Conservation (phyloP, 202 grass and related monocot species). For the Hordeum pubiflorum region DNA sequence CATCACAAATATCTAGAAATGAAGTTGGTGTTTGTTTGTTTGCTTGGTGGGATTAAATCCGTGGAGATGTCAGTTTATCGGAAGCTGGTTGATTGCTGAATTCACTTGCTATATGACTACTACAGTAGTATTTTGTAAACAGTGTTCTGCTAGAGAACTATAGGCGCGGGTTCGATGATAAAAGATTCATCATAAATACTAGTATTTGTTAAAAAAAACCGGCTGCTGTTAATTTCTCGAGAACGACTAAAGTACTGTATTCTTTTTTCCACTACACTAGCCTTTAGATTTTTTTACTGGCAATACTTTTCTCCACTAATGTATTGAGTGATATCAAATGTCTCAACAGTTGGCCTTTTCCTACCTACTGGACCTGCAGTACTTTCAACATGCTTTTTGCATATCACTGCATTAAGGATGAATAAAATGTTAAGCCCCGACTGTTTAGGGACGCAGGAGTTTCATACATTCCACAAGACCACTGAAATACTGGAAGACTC, state of each 20-base stretch:
- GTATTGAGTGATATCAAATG: slow-evolving; percentile 38
- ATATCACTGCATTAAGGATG: slow-evolving; percentile 67
- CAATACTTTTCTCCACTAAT: slow-evolving; percentile 37
- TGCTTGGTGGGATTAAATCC: not conserved
- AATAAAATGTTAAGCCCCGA: slow-evolving; percentile 72
- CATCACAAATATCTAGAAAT: not conserved
- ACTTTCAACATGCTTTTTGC: slow-evolving; percentile 62
- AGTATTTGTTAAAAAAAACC: not conserved
- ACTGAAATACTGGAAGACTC: slow-evolving; percentile 46
- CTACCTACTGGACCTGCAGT: slow-evolving; percentile 59
- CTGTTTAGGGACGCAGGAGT: slow-evolving; percentile 51
- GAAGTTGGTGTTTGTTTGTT: not conserved
- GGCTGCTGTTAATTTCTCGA: not conserved
- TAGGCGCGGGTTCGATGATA: not conserved
- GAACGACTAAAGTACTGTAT: not conserved
- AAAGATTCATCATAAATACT: not conserved
- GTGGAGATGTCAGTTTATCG: not conserved
- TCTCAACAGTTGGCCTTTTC: slow-evolving; percentile 69
- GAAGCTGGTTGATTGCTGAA: slow-evolving; percentile 6
- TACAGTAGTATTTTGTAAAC: not conserved
- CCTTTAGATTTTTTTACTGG: slow-evolving; percentile 18
- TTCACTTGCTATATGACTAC: not conserved
- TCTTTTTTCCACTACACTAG: slow-evolving; percentile 11
- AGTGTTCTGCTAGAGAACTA: no score
- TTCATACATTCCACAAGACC: slow-evolving; percentile 45